These are phyloP conservation scores for Fusarium guadeloupense DNA, from an alignment of 2,329 filamentous ascomycete species.

Conservation along the genomic window DNA sequence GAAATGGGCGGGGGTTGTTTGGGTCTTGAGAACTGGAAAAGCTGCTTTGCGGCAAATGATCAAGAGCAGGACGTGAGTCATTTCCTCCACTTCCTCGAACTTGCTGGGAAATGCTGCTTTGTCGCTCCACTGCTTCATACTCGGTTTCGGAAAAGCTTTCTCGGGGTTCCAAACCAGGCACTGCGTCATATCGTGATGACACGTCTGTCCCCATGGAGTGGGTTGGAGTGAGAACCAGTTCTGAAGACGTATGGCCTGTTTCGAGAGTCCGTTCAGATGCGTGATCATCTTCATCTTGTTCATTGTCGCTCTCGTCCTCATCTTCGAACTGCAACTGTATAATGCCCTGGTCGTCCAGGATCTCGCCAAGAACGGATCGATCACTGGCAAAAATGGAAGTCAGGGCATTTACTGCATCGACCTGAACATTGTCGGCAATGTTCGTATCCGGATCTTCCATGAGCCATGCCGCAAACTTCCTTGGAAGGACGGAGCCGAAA, in stretches of 20 bases:
- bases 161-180: no score
- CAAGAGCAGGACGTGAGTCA: no score
- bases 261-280: no score
- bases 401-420: constrained; percentile 8
- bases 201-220: no score
- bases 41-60: no score
- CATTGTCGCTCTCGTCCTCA: neutral
- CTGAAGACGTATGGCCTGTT: neutral
- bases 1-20: no score
- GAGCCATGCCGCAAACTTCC: constrained; percentile 26
- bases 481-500: constrained; percentile 25
- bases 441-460: neutral
- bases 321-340: constrained; percentile 17
- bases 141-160: no score
- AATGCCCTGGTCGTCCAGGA: constrained; percentile 30
- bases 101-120: no score
- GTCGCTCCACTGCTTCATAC: no score
- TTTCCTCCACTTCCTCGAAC: no score
- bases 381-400: constrained; percentile 27
- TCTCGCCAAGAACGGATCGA: constrained; percentile 3
- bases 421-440: neutral
- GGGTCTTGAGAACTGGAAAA: no score
- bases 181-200: no score
- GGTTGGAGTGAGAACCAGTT: neutral
- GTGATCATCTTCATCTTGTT: neutral